Evolutionary conservation across 1,284 basidiomycete species (phyloP).

Genomic region (Wallemia hederae): DNA sequence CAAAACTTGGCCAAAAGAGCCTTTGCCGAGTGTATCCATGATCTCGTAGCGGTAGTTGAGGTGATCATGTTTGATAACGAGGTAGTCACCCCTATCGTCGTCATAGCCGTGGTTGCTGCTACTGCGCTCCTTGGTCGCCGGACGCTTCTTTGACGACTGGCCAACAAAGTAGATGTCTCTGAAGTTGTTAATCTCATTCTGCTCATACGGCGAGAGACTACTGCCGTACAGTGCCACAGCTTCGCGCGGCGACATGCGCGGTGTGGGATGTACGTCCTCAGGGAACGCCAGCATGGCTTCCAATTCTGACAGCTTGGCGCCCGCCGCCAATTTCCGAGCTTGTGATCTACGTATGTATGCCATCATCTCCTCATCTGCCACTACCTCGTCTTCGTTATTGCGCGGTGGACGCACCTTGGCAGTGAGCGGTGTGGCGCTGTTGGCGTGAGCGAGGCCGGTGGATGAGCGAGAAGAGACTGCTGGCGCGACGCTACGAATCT

Average conservation of each 20-base stretch:
- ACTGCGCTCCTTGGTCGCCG: conserved; percentile 35
- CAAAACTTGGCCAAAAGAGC: conserved; percentile 91
- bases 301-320: conserved; percentile 54
- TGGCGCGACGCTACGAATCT: background rate
- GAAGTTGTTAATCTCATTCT: conserved; percentile 71
- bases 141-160: conserved; percentile 46
- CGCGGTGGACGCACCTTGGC: background rate
- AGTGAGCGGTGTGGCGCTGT: background rate
- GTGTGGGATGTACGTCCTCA: conserved; percentile 44
- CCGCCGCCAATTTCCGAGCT: conserved; percentile 54
- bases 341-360: conserved; percentile 74
- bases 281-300: conserved; percentile 78
- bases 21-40: conserved; percentile 73
- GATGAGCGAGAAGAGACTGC: background rate
- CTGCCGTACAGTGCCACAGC: conserved; percentile 22
- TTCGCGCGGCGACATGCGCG: conserved; percentile 36
- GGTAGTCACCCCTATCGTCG: conserved; percentile 92
- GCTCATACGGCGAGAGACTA: conserved; percentile 54
- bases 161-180: conserved; percentile 61
- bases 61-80: conserved; percentile 68
- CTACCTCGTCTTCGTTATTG: conserved; percentile 49
- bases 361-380: conserved; percentile 90
- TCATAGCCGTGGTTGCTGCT: conserved; percentile 89
- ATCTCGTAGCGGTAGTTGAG: conserved; percentile 89
- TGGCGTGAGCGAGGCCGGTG: background rate